phyloP scores from a whole-genome alignment of 73 alveolate species.

The Paramecium biaurelia region DNA sequence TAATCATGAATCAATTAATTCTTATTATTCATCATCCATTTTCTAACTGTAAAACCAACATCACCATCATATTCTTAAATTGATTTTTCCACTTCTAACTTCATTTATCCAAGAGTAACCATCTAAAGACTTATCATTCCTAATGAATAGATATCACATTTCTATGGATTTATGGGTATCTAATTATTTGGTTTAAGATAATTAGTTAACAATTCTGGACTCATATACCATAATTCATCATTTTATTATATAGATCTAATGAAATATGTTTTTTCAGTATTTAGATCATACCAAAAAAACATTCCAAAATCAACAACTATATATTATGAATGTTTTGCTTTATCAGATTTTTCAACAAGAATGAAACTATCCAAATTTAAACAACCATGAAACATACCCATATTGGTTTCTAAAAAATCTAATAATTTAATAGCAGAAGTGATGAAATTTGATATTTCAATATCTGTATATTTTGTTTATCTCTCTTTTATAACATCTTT shows the following conservation, averaged over 20 bases:
- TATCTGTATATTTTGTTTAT: background rate
- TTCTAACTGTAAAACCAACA: background rate
- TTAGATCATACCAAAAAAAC: background rate
- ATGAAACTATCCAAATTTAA: background rate
- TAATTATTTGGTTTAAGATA: background rate
- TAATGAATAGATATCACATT: background rate
- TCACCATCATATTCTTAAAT: background rate
- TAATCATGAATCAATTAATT: background rate
- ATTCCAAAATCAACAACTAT: background rate
- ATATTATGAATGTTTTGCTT: background rate
- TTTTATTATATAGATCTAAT: background rate
- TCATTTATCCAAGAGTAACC: background rate
- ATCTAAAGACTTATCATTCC: background rate
- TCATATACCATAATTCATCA: slow-evolving; percentile 3
- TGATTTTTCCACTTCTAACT: background rate
- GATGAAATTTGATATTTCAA: background rate
- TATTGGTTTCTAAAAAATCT: background rate
- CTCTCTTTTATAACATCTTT: background rate
- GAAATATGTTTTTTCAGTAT: background rate
- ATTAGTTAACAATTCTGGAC: background rate
- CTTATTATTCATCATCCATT: background rate
- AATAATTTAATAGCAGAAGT: background rate
- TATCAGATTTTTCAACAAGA: background rate
- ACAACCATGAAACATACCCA: slow-evolving; percentile 5
- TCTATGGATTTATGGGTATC: background rate